A percentile compares a stretch with the other conserved stretches of the same genome.
These are phyloP conservation scores for Fusarium compactum DNA, from an alignment of 2,329 filamentous ascomycete genomes.

Conservation along the genomic window DNA sequence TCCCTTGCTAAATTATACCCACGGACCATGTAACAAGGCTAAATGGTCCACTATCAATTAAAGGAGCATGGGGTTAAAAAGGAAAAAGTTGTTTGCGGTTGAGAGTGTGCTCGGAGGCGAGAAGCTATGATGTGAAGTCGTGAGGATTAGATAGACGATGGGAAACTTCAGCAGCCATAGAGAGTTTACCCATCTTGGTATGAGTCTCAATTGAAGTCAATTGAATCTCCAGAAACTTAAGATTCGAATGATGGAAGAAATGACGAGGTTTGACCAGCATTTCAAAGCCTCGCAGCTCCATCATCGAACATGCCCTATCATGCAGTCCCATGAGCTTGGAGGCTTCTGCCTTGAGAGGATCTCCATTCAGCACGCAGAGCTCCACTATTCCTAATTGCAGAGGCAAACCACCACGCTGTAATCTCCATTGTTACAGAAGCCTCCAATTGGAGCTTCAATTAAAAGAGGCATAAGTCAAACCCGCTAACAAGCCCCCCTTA, in stretches of 20 bases:
- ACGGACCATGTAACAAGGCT: constrained; percentile 29
- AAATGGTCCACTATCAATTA: constrained; percentile 31
- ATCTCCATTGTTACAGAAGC: constrained; percentile 19
- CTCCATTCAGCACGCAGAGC: constrained; percentile 19
- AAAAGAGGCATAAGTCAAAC: constrained; percentile 5
- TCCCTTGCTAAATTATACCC: constrained; percentile 35
- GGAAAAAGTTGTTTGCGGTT: constrained; percentile 35
- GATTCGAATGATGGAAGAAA: constrained; percentile 33
- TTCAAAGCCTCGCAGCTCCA: constrained; percentile 42
- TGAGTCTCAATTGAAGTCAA: constrained; percentile 38
- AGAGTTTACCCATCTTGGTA: background rate
- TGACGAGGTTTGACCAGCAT: constrained; percentile 27
- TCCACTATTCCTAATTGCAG: constrained; percentile 27
- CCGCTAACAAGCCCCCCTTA: constrained; percentile 32
- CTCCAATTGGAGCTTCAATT: constrained; percentile 17
- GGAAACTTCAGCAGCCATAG: constrained; percentile 8
- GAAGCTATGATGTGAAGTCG: constrained; percentile 34
- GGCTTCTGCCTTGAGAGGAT: constrained; percentile 46
- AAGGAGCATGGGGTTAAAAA: constrained; percentile 40
- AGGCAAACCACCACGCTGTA: constrained; percentile 13
- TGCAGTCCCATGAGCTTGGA: constrained; percentile 43
- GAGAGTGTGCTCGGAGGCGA: constrained; percentile 37
- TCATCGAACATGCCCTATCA: constrained; percentile 44
- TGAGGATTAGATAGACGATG: constrained; percentile 45
- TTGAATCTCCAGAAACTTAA: constrained; percentile 28